Evolutionary conservation across 768 basidiomycete genomes (phyloP), one percentile per base, ranked within the genome.

Genomic region (Boletales sp.): DNA sequence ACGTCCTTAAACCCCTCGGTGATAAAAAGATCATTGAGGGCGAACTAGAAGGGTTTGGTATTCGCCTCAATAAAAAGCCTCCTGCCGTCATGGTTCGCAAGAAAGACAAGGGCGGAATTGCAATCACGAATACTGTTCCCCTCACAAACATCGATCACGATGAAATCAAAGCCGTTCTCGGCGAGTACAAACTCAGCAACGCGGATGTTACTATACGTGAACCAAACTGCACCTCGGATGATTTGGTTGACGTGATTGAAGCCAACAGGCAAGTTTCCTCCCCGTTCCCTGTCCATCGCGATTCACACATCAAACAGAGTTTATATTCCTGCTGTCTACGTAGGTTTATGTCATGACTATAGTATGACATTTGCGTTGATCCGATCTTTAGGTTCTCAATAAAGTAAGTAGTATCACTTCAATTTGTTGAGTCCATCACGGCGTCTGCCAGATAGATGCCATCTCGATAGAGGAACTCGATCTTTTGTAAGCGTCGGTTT

Each of bases 391-490:
- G 83, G 83, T 92, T 36, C 72, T 93, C 53, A 93, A 93, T 71
- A 93, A 93, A 78, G 89, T 90, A 46, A 53, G 62, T 30, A 14
- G 60, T 48, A 32, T n/a, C 15, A 45, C 32, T 40, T 11, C 19
- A 10, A 37, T 48, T 18, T 12, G 17, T 32, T 17, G 41, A 34
- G 8, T n/a, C 29, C 30, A 35, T 56, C 31, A 56, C 30, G 18
- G 19, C 48, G 52, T 27, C 30, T 13, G 50, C n/a, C 52, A 92
- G 85, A 94, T 95, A 64, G 97, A 99, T 68, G 97, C 91, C 17
- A 98, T 97, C 62, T 94, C 92, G 47, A 97, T 98, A 69, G 95
- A 98, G 67, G 95, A 98, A 71, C 81, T 98, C 21, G 95, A 97
- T 69, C 79, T 95, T 48, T 70, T 95, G 76, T 93, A 59, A 58